Base-by-base conservation (phyloP, 2,329 filamentous ascomycete species). In the Torrubiellomyces zombiae region DNA sequence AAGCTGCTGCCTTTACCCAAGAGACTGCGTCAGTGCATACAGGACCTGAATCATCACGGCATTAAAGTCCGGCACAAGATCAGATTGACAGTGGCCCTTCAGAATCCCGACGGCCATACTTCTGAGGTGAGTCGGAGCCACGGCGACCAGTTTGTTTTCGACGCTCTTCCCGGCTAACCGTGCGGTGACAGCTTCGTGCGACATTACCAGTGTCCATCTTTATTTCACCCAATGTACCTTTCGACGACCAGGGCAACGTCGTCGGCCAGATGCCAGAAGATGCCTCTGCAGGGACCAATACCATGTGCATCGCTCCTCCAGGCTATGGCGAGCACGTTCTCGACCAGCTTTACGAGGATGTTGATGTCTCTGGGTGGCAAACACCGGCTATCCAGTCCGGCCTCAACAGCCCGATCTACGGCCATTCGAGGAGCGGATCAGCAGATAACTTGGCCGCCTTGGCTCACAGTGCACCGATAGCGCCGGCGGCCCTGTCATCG, bases 61-160 rank as follows among this genome's bases (percentile, higher is more conserved):
- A 91, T 98, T 55, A 93, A 89, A 50, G 67, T 95, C 26, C 68
- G 81, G 28, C 89, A 98, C 51, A 92, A 92, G 54, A 65, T 95
- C 37, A 86, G 86, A 55, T 66, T 95, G 42, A 82, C 81, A 24
- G 75, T 95, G 31, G 81, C 86, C 23, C 66, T 98, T 19, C 77
- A 83, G 50, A 95, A 98, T 40, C 86, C 89, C 1, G 89, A 98
- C 45, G 86, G 85, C 0, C 89, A 95, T 44, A 66, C 85, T 28
- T 94, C 85, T 28, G 86, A 95, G 64, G 72, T 78, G 58, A 44
- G 60, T 41, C 11, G 14, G 8, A 17, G n/a, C n/a, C n/a, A n/a
- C n/a, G n/a, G n/a, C 24, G 11, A n/a, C n/a, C n/a, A n/a, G n/a
- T n/a, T n/a, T n/a, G n/a, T n/a, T n/a, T n/a, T n/a, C n/a, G n/a